These are phyloP conservation scores for Pleurotus sapidus DNA, from an alignment of 768 basidiomycete species.

Conservation along the genomic window DNA sequence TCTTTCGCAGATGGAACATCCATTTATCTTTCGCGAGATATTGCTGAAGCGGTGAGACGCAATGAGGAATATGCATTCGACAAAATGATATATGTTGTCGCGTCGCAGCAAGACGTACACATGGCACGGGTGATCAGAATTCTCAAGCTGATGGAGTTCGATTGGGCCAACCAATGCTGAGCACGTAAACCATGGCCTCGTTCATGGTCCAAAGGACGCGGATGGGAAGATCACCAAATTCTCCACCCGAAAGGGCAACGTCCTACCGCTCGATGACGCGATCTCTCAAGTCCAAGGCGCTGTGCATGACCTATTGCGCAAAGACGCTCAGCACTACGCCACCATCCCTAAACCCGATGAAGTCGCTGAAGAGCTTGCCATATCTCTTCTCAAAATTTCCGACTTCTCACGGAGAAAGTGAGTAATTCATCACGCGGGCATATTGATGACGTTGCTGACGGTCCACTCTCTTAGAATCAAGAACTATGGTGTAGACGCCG, in stretches of 20 bases:
- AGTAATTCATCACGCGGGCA: background rate
- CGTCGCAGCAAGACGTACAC: slow-evolving; percentile 20
- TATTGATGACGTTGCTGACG: background rate
- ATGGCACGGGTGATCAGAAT: slow-evolving; percentile 8
- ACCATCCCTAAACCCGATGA: background rate
- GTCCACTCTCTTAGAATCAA: background rate
- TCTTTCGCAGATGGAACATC: slow-evolving; percentile 31
- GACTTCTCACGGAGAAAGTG: slow-evolving; percentile 4
- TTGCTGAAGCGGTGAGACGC: slow-evolving; percentile 70
- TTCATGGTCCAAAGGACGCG: background rate
- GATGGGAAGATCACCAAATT: background rate
- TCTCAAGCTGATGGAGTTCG: slow-evolving; percentile 22
- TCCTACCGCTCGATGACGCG: background rate
- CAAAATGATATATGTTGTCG: slow-evolving; percentile 51
- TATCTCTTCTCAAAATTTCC: slow-evolving; percentile 1
- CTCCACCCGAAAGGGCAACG: background rate
- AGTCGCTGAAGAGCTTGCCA: slow-evolving; percentile 1
- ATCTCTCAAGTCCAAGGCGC: background rate
- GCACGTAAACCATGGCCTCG: slow-evolving; percentile 4
- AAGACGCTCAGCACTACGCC: background rate
- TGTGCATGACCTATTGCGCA: background rate
- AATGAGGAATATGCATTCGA: slow-evolving; percentile 70
- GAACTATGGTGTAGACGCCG: background rate
- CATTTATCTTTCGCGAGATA: slow-evolving; percentile 69
- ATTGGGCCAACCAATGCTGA: background rate